These are phyloP conservation scores for Fusarium pseudonygamai DNA, from an alignment of 2,329 filamentous ascomycete species.

Conservation along the genomic window DNA sequence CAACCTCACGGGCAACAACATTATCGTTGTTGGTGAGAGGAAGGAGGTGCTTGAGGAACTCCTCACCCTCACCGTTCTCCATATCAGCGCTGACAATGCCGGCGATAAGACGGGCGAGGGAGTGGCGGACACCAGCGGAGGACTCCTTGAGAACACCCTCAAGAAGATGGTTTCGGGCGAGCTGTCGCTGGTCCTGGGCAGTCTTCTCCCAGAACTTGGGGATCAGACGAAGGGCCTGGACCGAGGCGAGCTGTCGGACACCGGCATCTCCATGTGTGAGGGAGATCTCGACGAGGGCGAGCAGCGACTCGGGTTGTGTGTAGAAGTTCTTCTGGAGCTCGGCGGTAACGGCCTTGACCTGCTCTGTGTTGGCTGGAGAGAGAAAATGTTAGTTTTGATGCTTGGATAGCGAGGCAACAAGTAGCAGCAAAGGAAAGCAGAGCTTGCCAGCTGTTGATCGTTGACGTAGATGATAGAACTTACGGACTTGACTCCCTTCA, in stretches of 20 bases:
- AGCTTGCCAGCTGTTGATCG: neutral
- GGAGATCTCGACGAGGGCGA: conserved; percentile 87
- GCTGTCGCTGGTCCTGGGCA: conserved; percentile 77
- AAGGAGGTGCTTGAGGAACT: conserved; percentile 81
- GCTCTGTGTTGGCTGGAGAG: conserved; percentile 80
- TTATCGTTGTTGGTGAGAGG: conserved; percentile 80
- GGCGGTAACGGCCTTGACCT: conserved; percentile 88
- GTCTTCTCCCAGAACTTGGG: conserved; percentile 86
- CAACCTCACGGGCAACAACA: conserved; percentile 85
- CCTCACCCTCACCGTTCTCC: conserved; percentile 76
- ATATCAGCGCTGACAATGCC: conserved; percentile 88
- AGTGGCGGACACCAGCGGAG: conserved; percentile 80
- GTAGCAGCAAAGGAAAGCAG: conserved; percentile 5
- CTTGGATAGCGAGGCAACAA: neutral
- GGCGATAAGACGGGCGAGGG: conserved; percentile 86
- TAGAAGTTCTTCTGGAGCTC: conserved; percentile 95
- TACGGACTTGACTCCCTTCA: conserved; percentile 87
- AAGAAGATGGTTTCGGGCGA: conserved; percentile 84
- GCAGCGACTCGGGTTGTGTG: conserved; percentile 82
- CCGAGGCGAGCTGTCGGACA: conserved; percentile 88
- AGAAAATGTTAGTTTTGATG: conserved; percentile 18
- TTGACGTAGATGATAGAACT: conserved; percentile 51
- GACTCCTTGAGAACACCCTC: conserved; percentile 85
- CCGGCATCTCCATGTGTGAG: conserved; percentile 77
- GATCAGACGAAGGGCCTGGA: conserved; percentile 86